A percentile compares a stretch with the other conserved stretches of the same genome.
phyloP scores from a whole-genome alignment of 2,329 filamentous ascomycete genomes.

The Aureobasidium sp. region DNA sequence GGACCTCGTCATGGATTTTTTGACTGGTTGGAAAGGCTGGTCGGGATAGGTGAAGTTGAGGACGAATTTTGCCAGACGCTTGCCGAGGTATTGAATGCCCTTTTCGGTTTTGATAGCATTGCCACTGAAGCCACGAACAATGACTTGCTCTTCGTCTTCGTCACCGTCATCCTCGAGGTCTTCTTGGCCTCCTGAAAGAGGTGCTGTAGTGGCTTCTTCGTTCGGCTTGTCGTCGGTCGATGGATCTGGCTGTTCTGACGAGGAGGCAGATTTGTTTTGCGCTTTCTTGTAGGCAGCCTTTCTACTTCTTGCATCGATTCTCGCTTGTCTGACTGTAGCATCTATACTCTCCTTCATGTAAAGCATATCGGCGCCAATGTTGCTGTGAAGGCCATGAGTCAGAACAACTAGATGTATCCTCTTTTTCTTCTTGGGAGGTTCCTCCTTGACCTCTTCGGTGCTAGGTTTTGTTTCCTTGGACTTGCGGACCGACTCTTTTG shows the following conservation, averaged over 20 bases:
- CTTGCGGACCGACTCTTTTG: slow-evolving; percentile 14
- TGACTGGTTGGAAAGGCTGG: slow-evolving; percentile 71
- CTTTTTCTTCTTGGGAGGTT: slow-evolving; percentile 50
- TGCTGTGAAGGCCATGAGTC: slow-evolving; percentile 92
- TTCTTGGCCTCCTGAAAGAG: slow-evolving; percentile 43
- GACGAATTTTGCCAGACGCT: slow-evolving; percentile 84
- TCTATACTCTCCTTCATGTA: slow-evolving; percentile 98
- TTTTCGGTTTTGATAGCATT: slow-evolving; percentile 88
- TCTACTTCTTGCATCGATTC: slow-evolving; percentile 57
- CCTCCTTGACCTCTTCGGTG: slow-evolving; percentile 16
- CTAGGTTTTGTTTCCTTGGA: slow-evolving; percentile 7
- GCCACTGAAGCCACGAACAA: slow-evolving; percentile 81
- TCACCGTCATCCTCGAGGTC: slow-evolving; percentile 44
- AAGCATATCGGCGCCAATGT: slow-evolving; percentile 91
- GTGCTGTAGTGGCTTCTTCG: slow-evolving; percentile 34
- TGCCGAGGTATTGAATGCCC: slow-evolving; percentile 94
- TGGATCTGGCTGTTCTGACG: slow-evolving; percentile 19
- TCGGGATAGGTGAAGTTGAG: slow-evolving; percentile 87
- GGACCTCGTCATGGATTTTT: slow-evolving; percentile 44
- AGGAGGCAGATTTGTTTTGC: slow-evolving; percentile 16
- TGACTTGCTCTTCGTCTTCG: slow-evolving; percentile 72
- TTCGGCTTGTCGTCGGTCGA: slow-evolving; percentile 22
- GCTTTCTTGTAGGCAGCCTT: slow-evolving; percentile 29
- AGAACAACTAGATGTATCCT: slow-evolving; percentile 85
- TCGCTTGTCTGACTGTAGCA: slow-evolving; percentile 65